phyloP scores from a whole-genome alignment of 1,284 basidiomycete genomes.

The Tilletiopsis washingtonensis region DNA sequence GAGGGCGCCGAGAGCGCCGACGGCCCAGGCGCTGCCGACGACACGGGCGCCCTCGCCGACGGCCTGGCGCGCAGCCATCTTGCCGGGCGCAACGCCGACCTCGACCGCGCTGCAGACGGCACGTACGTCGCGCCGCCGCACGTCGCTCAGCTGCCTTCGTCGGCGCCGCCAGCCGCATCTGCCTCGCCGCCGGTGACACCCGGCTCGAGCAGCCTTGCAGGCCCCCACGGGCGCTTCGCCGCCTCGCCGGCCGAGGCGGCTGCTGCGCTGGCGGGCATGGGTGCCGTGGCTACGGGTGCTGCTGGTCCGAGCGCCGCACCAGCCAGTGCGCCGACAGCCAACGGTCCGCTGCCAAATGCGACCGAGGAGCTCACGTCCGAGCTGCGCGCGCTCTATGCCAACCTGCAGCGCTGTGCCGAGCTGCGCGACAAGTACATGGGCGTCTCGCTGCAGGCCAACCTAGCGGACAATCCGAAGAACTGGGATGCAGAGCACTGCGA shows the following conservation, averaged over 20 bases:
- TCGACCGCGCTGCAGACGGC: slow-evolving; percentile 7
- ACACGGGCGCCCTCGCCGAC: background rate
- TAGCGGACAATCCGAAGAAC: slow-evolving; percentile 46
- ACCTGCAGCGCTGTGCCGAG: slow-evolving; percentile 37
- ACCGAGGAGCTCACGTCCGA: slow-evolving; percentile 27
- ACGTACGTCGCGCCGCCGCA: slow-evolving; percentile 1
- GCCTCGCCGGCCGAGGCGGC: slow-evolving; percentile 32
- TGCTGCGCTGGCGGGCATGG: slow-evolving; percentile 27
- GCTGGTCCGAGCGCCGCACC: background rate
- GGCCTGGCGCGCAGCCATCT: background rate
- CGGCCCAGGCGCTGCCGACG: background rate
- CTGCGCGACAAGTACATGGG: slow-evolving; percentile 46
- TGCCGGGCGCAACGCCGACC: background rate
- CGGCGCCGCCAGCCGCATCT: background rate
- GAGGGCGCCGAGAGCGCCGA: slow-evolving; percentile 5
- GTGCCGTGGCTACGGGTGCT: slow-evolving; percentile 20
- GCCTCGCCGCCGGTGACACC: background rate
- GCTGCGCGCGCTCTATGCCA: slow-evolving; percentile 30
- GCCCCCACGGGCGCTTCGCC: slow-evolving; percentile 9
- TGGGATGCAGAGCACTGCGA: slow-evolving; percentile 46
- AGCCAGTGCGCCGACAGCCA: slow-evolving; percentile 3
- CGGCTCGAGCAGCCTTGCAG: background rate
- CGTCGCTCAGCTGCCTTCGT: slow-evolving; percentile 4
- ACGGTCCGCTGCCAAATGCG: background rate
- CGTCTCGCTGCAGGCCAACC: slow-evolving; percentile 32